Percentiles rank a stretch among this genome's conserved stretches.
phyloP scores from a whole-genome alignment of 805 yeast species.

The Metschnikowia reukaufii region DNA sequence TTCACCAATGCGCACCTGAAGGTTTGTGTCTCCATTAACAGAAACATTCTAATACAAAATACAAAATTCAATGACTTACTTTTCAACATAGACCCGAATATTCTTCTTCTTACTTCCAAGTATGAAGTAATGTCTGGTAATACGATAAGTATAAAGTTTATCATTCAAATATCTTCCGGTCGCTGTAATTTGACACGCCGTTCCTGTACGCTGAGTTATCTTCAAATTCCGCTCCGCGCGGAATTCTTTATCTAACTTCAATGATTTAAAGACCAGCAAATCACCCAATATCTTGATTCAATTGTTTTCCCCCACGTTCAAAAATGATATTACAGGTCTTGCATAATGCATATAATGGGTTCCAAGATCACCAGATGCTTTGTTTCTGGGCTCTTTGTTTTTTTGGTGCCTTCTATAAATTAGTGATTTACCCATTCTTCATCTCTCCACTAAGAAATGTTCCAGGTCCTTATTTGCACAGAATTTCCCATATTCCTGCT shows the following conservation, averaged over 20 bases:
- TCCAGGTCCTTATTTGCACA: slow-evolving; percentile 60
- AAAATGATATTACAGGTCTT: slow-evolving; percentile 14
- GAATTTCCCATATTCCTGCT: slow-evolving; percentile 40
- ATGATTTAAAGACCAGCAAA: slow-evolving; percentile 14
- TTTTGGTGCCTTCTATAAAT: slow-evolving; percentile 31
- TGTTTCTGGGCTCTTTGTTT: slow-evolving; percentile 3
- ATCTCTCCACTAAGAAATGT: slow-evolving; percentile 49
- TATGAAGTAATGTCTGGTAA: neutral
- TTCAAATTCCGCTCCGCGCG: slow-evolving; percentile 13
- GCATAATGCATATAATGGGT: neutral
- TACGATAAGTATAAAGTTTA: neutral
- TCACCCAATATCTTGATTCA: slow-evolving; percentile 1
- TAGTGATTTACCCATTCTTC: slow-evolving; percentile 46
- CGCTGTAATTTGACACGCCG: neutral
- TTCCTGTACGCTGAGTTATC: slow-evolving; percentile 9
- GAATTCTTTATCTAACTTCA: slow-evolving; percentile 13
- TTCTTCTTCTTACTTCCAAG: neutral
- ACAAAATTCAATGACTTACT: neutral
- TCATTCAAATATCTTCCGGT: neutral
- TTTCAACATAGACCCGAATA: neutral
- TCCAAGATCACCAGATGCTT: neutral
- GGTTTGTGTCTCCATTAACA: neutral
- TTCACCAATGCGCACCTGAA: neutral
- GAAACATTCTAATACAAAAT: neutral
- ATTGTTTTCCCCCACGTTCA: slow-evolving; percentile 6